Conservation (phyloP, 2,329 filamentous ascomycete genomes). For the Diaporthe caulivora region DNA sequence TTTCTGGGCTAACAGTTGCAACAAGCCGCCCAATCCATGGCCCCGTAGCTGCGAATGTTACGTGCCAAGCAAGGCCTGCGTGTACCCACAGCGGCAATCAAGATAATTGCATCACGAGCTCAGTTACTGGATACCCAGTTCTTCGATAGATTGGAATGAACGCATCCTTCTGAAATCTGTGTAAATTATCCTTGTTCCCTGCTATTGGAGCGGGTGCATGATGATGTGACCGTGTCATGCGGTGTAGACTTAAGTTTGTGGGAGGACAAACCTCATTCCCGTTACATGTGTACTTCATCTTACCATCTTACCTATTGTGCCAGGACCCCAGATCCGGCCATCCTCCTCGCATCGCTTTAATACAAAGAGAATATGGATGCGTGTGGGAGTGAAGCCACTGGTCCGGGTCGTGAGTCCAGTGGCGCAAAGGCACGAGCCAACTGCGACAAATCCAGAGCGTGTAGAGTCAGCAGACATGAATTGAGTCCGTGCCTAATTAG, state of each 20-base stretch:
- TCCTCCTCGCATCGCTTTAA: background rate
- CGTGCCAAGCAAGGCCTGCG: background rate
- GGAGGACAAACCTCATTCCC: background rate
- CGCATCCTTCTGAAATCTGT: background rate
- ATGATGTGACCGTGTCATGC: background rate
- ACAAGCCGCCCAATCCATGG: background rate
- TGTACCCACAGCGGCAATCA: background rate
- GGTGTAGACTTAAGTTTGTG: background rate
- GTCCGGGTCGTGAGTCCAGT: background rate
- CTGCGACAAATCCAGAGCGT: background rate
- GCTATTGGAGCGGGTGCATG: background rate
- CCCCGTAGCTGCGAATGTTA: background rate
- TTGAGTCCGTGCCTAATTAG: background rate
- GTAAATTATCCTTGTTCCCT: too few relatives aligned
- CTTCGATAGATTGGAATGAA: background rate
- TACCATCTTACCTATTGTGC: background rate
- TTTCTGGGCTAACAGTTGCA: too few relatives aligned
- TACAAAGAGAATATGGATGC: too few relatives aligned
- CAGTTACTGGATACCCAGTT: background rate
- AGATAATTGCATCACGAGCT: constrained; percentile 12
- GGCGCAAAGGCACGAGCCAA: background rate
- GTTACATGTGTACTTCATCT: background rate
- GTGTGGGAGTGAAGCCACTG: background rate
- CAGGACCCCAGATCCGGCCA: background rate
- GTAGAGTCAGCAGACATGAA: background rate